phyloP scores from a whole-genome alignment of 345 rosid species.

The Triadica sebifera region DNA sequence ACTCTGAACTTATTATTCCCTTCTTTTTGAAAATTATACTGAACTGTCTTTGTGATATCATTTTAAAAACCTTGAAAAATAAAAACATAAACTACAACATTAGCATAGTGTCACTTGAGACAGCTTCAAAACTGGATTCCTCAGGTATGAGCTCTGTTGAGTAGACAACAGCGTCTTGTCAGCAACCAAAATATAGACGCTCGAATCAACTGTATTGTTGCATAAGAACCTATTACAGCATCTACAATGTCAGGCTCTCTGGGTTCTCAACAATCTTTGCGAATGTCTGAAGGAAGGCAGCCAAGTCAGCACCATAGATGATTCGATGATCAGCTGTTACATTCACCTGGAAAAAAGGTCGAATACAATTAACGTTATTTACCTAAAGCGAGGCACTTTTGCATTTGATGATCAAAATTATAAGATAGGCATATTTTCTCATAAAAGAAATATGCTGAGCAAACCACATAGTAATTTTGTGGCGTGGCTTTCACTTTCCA shows the following conservation, averaged over 20 bases:
- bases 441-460: too few species aligned
- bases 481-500: not conserved
- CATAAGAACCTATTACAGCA: conserved; percentile 8
- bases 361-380: conserved; percentile 7
- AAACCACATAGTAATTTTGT: not conserved
- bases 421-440: not conserved
- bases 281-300: conserved; percentile 87
- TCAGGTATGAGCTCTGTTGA: conserved; percentile 12
- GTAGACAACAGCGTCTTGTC: conserved; percentile 9
- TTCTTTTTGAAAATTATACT: conserved; percentile 1
- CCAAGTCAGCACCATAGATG: conserved; percentile 89
- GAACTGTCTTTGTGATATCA: conserved; percentile 2
- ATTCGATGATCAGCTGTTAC: conserved; percentile 96
- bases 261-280: conserved; percentile 85
- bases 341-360: conserved; percentile 59
- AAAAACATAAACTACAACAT: conserved; percentile 20
- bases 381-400: not conserved
- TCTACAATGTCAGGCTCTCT: conserved; percentile 74
- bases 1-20: conserved; percentile 19
- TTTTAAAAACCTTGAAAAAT: conserved; percentile 13
- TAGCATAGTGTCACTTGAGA: not conserved
- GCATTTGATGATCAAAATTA: not conserved
- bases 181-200: conserved; percentile 8
- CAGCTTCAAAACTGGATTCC: conserved; percentile 21
- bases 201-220: conserved; percentile 11